Evolutionary conservation across 83 land plant genomes (phyloP), one percentile per base, ranked within the genome.

Genomic region (Picea abies): DNA sequence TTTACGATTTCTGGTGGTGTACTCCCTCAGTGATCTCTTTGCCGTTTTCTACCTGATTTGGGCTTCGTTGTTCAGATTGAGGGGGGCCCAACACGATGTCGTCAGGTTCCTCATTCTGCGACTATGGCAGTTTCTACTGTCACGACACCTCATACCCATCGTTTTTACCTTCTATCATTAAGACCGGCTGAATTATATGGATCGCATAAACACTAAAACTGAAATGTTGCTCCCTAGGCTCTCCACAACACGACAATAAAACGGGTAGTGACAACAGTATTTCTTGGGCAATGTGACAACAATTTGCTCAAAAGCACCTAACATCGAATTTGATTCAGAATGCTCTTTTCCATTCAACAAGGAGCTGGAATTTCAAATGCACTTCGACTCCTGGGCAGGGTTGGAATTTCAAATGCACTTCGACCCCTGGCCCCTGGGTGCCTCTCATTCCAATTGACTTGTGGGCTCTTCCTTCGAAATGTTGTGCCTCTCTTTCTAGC

Each of bases 101-200:
- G 67, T 81, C n/a, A 81, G 82, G 23, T 60, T 64, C 75, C 82
- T 73, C 0, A 81, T 25, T 2, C 56, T 23, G 5, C 75, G 39
- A 44, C 63, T 78, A 29, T 49, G 83, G 15, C 62, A 60, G 84
- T 63, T 80, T 75, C 26, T 87, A 77, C 44, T 41, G 75, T 35
- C 47, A 82, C 67, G 3, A 23, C 66, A 41, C 75, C 63, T 66
- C 80, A 15, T 15, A 72, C 83, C 63, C 25, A 69, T 23, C 16
- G 17, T 15, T 58, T 52, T 60, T 80, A 69, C 87, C 86, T 86
- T 66, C 83, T 79, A 79, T 41, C 5, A 5, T 41, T 41, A 5
- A 39, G 41, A 39, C 41, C 5, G 41, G 41, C 4, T 39, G 41
- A 39, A 3, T 39, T 39, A 39, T 39, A 39, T 39, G 41, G 41